Evolutionary conservation across 78 protist species (phyloP).

Genomic region (Creolimax fragrantissima): DNA sequence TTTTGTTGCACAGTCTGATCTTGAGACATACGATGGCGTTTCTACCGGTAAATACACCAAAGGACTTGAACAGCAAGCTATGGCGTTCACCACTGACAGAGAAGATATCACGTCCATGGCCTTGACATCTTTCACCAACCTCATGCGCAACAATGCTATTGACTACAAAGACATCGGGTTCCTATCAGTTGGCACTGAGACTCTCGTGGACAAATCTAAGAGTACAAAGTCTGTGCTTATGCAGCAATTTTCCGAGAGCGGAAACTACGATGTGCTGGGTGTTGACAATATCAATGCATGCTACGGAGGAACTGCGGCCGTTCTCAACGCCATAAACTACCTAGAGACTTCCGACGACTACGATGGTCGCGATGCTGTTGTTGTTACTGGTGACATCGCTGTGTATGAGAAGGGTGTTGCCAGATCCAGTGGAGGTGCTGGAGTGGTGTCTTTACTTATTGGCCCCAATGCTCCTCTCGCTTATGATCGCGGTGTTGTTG

Average conservation of each 20-base stretch:
- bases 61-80: slow-evolving; percentile 81
- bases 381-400: slow-evolving; percentile 81
- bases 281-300: slow-evolving; percentile 85
- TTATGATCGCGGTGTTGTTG: slow-evolving; percentile 55
- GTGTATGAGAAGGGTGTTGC: slow-evolving; percentile 57
- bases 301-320: slow-evolving; percentile 92
- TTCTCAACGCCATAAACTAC: slow-evolving; percentile 80
- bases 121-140: slow-evolving; percentile 58
- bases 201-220: slow-evolving; percentile 84
- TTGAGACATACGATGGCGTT: slow-evolving; percentile 41
- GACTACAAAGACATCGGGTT: slow-evolving; percentile 66
- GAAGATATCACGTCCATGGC: slow-evolving; percentile 88
- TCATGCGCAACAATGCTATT: slow-evolving; percentile 59
- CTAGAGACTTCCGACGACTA: slow-evolving; percentile 67
- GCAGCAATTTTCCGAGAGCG: slow-evolving; percentile 62
- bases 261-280: slow-evolving; percentile 55
- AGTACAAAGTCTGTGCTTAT: slow-evolving; percentile 68
- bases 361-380: slow-evolving; percentile 84
- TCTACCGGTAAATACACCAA: slow-evolving; percentile 74
- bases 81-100: slow-evolving; percentile 74
- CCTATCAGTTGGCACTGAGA: slow-evolving; percentile 91
- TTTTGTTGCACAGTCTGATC: slow-evolving; percentile 52
- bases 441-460: slow-evolving; percentile 88
- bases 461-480: slow-evolving; percentile 91
- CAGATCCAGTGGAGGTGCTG: slow-evolving; percentile 41